phyloP scores from a whole-genome alignment of 306 rosid genomes.

The Prinsepia uniflora region DNA sequence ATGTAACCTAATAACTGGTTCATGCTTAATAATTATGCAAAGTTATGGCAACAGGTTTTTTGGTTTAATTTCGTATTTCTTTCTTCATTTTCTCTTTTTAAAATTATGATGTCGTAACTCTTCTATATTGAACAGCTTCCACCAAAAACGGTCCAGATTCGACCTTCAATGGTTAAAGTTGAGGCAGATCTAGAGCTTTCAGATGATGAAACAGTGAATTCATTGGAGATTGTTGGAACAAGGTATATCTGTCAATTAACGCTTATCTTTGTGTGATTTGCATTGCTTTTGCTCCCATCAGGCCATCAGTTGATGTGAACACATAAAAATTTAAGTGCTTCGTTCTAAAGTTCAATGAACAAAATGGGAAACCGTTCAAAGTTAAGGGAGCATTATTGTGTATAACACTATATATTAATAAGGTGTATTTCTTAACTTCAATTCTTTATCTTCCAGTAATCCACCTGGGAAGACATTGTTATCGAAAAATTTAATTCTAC shows the following conservation, averaged over 20 bases:
- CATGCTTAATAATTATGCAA: neutral
- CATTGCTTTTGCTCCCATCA: neutral
- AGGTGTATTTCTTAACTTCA: conserved; percentile 21
- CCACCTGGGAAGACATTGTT: conserved; percentile 47
- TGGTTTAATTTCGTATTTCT: neutral
- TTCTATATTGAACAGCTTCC: conserved; percentile 44
- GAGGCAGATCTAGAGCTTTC: conserved; percentile 28
- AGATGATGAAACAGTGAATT: conserved; percentile 36
- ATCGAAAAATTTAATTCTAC: conserved; percentile 54
- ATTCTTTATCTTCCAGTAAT: conserved; percentile 42
- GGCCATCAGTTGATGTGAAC: neutral
- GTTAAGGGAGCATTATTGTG: neutral
- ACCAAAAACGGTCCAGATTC: conserved; percentile 56
- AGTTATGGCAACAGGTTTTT: neutral
- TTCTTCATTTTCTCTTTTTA: conserved; percentile 5
- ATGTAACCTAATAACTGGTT: neutral
- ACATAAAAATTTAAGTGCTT: neutral
- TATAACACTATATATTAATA: conserved; percentile 8
- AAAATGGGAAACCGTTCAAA: neutral
- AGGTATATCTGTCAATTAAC: conserved; percentile 46
- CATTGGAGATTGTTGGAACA: conserved; percentile 65
- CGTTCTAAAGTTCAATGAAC: neutral
- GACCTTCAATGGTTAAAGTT: conserved; percentile 76
- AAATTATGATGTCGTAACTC: neutral
- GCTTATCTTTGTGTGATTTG: neutral